These are phyloP conservation scores for Paraphoma chrysanthemicola DNA, from an alignment of 2,329 filamentous ascomycete genomes.

Conservation along the genomic window DNA sequence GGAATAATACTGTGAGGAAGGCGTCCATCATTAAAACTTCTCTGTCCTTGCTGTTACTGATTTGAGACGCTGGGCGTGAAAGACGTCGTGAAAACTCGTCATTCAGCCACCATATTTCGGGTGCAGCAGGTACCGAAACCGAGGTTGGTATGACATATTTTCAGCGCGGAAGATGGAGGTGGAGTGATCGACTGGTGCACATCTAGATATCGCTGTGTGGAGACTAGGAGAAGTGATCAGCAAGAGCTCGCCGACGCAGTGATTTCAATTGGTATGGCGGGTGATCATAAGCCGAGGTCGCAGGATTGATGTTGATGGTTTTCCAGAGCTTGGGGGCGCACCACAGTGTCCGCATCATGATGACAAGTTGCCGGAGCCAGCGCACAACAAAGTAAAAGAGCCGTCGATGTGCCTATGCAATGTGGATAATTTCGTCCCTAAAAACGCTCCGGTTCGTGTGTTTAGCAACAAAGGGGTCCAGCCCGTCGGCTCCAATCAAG, in stretches of 20 bases:
- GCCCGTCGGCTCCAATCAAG: constrained; percentile 1
- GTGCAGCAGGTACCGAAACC: background rate
- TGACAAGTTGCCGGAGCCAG: no score
- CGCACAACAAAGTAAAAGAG: no score
- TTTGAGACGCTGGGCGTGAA: no score
- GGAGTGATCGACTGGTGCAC: background rate
- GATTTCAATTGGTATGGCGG: background rate
- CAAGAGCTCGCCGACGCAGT: background rate
- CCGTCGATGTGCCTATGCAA: no score
- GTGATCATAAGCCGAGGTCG: background rate
- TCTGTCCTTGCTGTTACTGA: no score
- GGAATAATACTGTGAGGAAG: no score
- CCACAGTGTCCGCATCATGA: no score
- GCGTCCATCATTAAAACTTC: no score
- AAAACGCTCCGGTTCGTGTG: no score
- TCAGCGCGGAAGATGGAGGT: background rate
- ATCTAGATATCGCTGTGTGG: no score
- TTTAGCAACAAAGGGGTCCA: background rate
- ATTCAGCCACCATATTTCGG: background rate
- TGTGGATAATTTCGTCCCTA: no score
- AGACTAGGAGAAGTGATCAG: background rate
- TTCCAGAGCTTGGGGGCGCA: background rate
- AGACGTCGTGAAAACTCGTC: background rate
- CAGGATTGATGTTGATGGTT: background rate
- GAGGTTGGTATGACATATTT: background rate